Percentiles rank a stretch among this genome's conserved stretches.
These are phyloP conservation scores for Arabidopsis arenosa DNA, from an alignment of 345 rosid genomes.

Conservation along the genomic window DNA sequence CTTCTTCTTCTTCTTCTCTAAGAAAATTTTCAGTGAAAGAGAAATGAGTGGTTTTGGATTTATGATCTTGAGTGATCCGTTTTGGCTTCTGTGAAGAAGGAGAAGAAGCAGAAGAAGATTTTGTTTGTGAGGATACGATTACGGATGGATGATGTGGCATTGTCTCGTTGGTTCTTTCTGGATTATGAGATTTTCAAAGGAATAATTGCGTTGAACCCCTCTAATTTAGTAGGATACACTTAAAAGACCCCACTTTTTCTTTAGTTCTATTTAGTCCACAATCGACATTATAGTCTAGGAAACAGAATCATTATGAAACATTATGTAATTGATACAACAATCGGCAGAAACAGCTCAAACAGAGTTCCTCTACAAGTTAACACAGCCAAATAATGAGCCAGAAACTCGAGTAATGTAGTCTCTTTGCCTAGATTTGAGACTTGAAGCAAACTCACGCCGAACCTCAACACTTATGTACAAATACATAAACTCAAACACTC, in stretches of 20 bases:
- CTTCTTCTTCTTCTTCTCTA: slow-evolving; percentile 14
- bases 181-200: slow-evolving; percentile 40
- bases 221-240: neutral
- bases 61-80: neutral
- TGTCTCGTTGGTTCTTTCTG: slow-evolving; percentile 42
- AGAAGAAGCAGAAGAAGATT: slow-evolving; percentile 24
- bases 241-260: neutral
- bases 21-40: neutral
- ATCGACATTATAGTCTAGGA: neutral
- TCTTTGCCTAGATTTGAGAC: slow-evolving; percentile 14
- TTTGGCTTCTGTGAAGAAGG: neutral
- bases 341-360: neutral
- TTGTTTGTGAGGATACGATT: slow-evolving; percentile 46
- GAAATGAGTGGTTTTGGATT: slow-evolving; percentile 35
- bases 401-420: neutral
- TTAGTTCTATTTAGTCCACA: neutral
- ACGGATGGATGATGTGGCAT: slow-evolving; percentile 34
- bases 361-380: neutral
- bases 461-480: slow-evolving; percentile 25
- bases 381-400: no score
- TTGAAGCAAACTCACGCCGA: slow-evolving; percentile 34
- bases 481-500: slow-evolving; percentile 26
- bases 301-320: neutral
- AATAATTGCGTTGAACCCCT: neutral
- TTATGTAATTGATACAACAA: neutral